phyloP scores from a whole-genome alignment of 495 filamentous ascomycete genomes.

The Penicillium macrosclerotiorum region DNA sequence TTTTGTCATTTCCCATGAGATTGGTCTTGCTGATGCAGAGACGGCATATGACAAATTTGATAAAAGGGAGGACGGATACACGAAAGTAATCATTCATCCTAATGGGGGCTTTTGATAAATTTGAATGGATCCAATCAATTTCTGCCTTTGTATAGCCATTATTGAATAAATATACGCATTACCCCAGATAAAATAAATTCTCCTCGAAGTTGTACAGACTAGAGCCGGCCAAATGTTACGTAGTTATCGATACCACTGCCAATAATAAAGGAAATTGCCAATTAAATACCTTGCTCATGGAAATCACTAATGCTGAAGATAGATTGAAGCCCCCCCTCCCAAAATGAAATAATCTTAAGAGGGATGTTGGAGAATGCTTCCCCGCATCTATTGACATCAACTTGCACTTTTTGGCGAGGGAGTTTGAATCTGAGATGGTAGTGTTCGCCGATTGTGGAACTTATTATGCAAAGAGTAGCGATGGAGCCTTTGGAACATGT shows the following conservation, averaged over 20 bases:
- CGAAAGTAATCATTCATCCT: conserved; percentile 48
- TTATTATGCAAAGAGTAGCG: background rate
- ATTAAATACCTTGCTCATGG: too few relatives aligned
- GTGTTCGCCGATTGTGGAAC: conserved; percentile 3
- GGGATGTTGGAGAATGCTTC: too few relatives aligned
- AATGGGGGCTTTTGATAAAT: conserved; percentile 27
- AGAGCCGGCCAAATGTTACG: too few relatives aligned
- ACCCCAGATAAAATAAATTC: too few relatives aligned
- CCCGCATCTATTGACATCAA: conserved; percentile 5
- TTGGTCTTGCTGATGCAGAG: conserved; percentile 53
- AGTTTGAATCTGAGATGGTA: background rate
- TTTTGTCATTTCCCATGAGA: conserved; percentile 58
- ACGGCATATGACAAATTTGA: conserved; percentile 50
- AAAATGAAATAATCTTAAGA: too few relatives aligned
- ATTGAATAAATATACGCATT: too few relatives aligned
- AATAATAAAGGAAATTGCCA: too few relatives aligned
- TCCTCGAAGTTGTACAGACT: too few relatives aligned
- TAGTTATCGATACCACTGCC: too few relatives aligned
- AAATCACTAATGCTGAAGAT: too few relatives aligned
- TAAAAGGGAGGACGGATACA: conserved; percentile 44
- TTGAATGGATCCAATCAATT: background rate
- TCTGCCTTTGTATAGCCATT: too few relatives aligned
- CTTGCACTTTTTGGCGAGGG: background rate
- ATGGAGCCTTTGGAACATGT: background rate
- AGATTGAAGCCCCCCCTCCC: too few relatives aligned